These are phyloP conservation scores for Epichloe coenophiala DNA, from an alignment of 2,329 filamentous ascomycete genomes.

Conservation along the genomic window DNA sequence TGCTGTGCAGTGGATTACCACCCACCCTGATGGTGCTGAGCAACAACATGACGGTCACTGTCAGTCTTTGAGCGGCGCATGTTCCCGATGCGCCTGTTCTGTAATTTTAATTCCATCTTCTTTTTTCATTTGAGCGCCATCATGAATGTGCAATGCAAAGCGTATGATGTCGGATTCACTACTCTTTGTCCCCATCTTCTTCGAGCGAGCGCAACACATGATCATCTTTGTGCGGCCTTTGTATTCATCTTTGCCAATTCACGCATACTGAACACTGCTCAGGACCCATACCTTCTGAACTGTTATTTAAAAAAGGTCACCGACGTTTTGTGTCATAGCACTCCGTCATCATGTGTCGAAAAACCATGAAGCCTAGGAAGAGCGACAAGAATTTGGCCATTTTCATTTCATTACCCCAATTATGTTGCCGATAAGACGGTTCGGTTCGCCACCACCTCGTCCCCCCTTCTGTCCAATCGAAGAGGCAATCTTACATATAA, in stretches of 20 bases:
- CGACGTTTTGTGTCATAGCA: background rate
- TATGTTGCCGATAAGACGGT: background rate
- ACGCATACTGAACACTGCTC: background rate
- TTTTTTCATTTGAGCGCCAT: too few relatives aligned
- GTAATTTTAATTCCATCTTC: background rate
- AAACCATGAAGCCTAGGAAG: background rate
- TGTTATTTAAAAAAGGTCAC: background rate
- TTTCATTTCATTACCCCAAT: background rate
- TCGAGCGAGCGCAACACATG: background rate
- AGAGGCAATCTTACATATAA: background rate
- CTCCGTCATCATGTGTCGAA: background rate
- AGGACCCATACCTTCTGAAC: background rate
- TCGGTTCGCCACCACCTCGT: background rate
- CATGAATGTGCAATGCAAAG: background rate
- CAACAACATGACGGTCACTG: constrained; percentile 83
- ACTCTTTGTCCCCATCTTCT: background rate
- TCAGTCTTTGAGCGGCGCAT: constrained; percentile 41
- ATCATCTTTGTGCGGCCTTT: constrained; percentile 1
- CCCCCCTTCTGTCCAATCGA: background rate
- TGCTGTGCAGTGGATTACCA: constrained; percentile 63
- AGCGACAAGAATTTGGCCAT: background rate
- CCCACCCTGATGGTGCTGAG: constrained; percentile 69
- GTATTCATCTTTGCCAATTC: background rate
- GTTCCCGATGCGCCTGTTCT: background rate
- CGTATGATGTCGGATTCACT: background rate